A percentile compares a stretch with the other conserved stretches of the same genome.
These are phyloP conservation scores for Fagus sylvatica DNA, from an alignment of 306 rosid genomes.

Conservation along the genomic window DNA sequence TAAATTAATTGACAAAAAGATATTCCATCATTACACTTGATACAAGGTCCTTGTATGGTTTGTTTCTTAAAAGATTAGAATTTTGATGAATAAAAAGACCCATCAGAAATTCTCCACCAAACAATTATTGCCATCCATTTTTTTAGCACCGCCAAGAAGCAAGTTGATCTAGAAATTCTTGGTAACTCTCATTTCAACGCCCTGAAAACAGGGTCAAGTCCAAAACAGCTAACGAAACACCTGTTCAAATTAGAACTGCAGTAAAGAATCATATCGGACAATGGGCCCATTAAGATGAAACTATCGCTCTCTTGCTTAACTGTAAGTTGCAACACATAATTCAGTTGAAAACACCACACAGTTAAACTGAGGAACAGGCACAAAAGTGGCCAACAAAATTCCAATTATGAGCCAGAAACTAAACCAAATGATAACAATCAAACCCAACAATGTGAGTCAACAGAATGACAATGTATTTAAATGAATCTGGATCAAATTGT, in stretches of 20 bases:
- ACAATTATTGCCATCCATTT: conserved; percentile 15
- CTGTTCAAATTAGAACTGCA: conserved; percentile 20
- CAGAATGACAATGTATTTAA: neutral
- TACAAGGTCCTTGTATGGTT: no score
- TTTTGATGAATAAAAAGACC: conserved; percentile 28
- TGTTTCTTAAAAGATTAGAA: neutral
- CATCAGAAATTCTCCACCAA: conserved; percentile 11
- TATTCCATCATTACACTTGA: no score
- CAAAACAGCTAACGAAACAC: conserved; percentile 36
- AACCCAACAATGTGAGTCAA: neutral
- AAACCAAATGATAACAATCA: neutral
- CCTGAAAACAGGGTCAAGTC: conserved; percentile 41
- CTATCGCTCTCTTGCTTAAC: conserved; percentile 32
- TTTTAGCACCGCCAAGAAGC: conserved; percentile 30
- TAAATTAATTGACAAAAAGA: no score
- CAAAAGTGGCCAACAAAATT: neutral
- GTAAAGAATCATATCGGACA: conserved; percentile 15
- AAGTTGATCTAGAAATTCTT: conserved; percentile 35
- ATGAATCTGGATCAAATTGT: neutral
- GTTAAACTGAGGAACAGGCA: conserved; percentile 31
- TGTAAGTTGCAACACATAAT: conserved; percentile 33
- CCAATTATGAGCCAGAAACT: neutral
- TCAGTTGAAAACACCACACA: conserved; percentile 22
- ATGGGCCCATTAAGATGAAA: conserved; percentile 5
- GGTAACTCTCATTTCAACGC: conserved; percentile 28